Evolutionary conservation across 768 basidiomycete species (phyloP).

Genomic region (Pleurotus ostreatus): DNA sequence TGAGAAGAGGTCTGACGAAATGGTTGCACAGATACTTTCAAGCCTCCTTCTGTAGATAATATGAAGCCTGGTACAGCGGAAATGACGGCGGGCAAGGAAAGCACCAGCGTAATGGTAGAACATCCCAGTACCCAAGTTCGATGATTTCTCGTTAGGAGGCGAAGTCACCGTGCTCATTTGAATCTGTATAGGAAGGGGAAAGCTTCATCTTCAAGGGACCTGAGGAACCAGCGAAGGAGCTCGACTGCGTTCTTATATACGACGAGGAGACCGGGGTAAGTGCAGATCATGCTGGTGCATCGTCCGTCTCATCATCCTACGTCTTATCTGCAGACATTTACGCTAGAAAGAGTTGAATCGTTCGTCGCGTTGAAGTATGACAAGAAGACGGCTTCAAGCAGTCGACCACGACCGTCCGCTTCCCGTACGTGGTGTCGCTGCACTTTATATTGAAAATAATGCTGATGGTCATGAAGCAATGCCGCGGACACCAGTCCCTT

Average conservation of each 20-base stretch:
- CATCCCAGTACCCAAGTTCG: conserved; percentile 62
- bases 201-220: conserved; percentile 52
- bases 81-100: conserved; percentile 50
- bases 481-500: conserved; percentile 17
- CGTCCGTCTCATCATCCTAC: neutral
- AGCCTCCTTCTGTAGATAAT: conserved; percentile 65
- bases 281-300: neutral
- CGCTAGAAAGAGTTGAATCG: conserved; percentile 74
- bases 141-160: conserved; percentile 10
- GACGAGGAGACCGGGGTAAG: conserved; percentile 71
- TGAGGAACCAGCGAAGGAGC: conserved; percentile 59
- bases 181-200: conserved; percentile 39
- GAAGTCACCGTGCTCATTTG: too few species aligned
- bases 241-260: conserved; percentile 76
- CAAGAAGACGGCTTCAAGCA: conserved; percentile 29
- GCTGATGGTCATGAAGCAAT: conserved; percentile 16
- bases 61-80: conserved; percentile 64
- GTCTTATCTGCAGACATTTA: conserved; percentile 47
- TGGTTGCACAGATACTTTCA: conserved; percentile 60
- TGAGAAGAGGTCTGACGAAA: neutral
- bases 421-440: conserved; percentile 27
- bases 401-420: conserved; percentile 18
- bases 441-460: conserved; percentile 10
- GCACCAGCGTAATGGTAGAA: conserved; percentile 54
- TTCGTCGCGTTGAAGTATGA: conserved; percentile 52